Evolutionary conservation across 495 filamentous ascomycete genomes (phyloP), one percentile per base, ranked within the genome.

Genomic region (Xylaria scruposa): DNA sequence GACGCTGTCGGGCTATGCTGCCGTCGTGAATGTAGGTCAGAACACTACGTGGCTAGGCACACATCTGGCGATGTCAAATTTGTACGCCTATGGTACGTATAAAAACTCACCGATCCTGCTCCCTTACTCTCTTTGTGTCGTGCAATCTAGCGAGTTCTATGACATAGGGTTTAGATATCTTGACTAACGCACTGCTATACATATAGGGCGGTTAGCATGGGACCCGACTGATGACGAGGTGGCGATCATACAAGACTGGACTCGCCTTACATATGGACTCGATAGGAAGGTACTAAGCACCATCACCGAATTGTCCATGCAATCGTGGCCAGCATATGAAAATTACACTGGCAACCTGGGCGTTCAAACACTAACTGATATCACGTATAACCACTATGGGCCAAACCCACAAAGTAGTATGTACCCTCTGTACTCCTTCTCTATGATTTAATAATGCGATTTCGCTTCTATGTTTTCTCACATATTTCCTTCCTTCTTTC

Each of bases 271-370:
- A 2, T 93, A 92, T 64, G 83, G 87, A 8, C 74, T 82, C 13
- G 83, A 91, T 68, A 76, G 73, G 1, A 76, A 74, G 0, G 87
- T 93, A 12, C 58, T 91, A 38, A 80, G 90, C 29, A 86, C 84
- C 15, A 87, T 93, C 21, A 89, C 85, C 3, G 74, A 86, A 40
- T 87, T 93, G 75, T 91, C 90, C 0, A 88, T 93, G 87, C 83
- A 83, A 10, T 92, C 90, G 0, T 92, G 90, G 91, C 86, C 88
- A 0, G 88, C 90, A 0, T 93, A 93, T 69, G 90, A 92, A 79
- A 88, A 88, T 74, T 92, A 93, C 79, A 88, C 81, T 0, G 91
- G 91, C 21, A 93, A 93, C 72, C 82, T 93, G 0, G 91, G 91
- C 19, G 87, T 90, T 24, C 91, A 92, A 73, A 92, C 91, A 0